A percentile compares a stretch with the other conserved stretches of the same genome.
Evolutionary conservation across 129 eudicot species (phyloP).

Genomic region (Chrysanthemum seticuspe): DNA sequence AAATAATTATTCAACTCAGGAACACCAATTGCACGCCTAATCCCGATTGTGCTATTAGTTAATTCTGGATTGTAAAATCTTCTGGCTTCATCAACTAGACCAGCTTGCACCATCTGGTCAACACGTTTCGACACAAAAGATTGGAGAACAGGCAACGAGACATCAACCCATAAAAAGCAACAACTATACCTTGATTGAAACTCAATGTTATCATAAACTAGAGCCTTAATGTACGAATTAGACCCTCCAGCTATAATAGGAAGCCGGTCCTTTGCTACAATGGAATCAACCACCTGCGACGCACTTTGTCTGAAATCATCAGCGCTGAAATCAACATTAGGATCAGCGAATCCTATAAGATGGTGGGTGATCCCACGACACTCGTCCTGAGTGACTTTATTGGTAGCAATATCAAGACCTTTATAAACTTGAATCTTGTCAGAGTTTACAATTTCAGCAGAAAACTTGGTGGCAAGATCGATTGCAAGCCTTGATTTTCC

Average conservation of each 20-base stretch:
- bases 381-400: conserved; percentile 64
- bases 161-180: conserved; percentile 72
- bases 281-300: conserved; percentile 41
- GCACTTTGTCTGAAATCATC: conserved; percentile 46
- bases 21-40: conserved; percentile 63
- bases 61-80: conserved; percentile 34
- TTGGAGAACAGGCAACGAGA: conserved; percentile 41
- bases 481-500: conserved; percentile 71
- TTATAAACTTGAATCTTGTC: conserved; percentile 72
- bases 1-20: conserved; percentile 54
- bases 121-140: conserved; percentile 59
- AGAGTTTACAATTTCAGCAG: conserved; percentile 53
- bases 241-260: conserved; percentile 78
- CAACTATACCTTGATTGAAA: conserved; percentile 49
- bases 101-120: conserved; percentile 47
- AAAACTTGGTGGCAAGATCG: conserved; percentile 50
- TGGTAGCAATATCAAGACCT: conserved; percentile 61
- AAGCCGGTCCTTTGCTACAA: conserved; percentile 37
- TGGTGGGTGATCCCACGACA: conserved; percentile 57
- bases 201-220: conserved; percentile 49
- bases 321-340: conserved; percentile 45
- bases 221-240: conserved; percentile 55
- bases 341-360: conserved; percentile 45
- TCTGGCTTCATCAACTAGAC: conserved; percentile 55
- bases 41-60: conserved; percentile 35